These are phyloP conservation scores for Scorias spongiosa DNA, from an alignment of 2,329 filamentous ascomycete genomes.

Conservation along the genomic window DNA sequence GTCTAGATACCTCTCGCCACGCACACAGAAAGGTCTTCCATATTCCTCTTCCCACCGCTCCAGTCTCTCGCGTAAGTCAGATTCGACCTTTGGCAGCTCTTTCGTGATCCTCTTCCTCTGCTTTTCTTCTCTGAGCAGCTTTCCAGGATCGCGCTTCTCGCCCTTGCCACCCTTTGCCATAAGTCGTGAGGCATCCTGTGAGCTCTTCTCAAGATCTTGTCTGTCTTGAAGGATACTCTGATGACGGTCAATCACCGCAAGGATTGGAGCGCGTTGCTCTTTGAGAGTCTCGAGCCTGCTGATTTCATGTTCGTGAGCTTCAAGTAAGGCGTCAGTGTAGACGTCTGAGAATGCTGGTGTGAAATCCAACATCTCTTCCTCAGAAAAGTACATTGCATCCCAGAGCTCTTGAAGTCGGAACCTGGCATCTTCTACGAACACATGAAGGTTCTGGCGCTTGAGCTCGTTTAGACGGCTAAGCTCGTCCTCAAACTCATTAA, in stretches of 20 bases:
- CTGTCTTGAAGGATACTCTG: slow-evolving; percentile 70
- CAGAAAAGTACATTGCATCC: slow-evolving; percentile 86
- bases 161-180: slow-evolving; percentile 87
- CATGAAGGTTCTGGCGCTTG: slow-evolving; percentile 84
- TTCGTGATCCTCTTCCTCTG: slow-evolving; percentile 96
- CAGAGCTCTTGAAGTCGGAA: slow-evolving; percentile 86
- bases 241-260: slow-evolving; percentile 73
- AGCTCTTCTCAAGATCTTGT: slow-evolving; percentile 74
- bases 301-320: slow-evolving; percentile 89
- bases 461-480: slow-evolving; percentile 73
- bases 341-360: slow-evolving; percentile 85
- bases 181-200: slow-evolving; percentile 84
- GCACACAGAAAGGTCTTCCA: slow-evolving; percentile 80
- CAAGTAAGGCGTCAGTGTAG: slow-evolving; percentile 86
- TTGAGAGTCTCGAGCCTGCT: slow-evolving; percentile 61
- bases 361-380: slow-evolving; percentile 98
- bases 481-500: slow-evolving; percentile 94
- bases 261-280: slow-evolving; percentile 73
- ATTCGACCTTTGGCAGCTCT: slow-evolving; percentile 80
- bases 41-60: slow-evolving; percentile 89
- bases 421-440: slow-evolving; percentile 90
- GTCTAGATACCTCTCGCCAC: slow-evolving; percentile 82
- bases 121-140: slow-evolving; percentile 89
- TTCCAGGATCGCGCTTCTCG: slow-evolving; percentile 85
- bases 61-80: slow-evolving; percentile 67